Evolutionary conservation across 805 yeast genomes (phyloP), one percentile per base, ranked within the genome.

Genomic region (Yarrowia porcina): DNA sequence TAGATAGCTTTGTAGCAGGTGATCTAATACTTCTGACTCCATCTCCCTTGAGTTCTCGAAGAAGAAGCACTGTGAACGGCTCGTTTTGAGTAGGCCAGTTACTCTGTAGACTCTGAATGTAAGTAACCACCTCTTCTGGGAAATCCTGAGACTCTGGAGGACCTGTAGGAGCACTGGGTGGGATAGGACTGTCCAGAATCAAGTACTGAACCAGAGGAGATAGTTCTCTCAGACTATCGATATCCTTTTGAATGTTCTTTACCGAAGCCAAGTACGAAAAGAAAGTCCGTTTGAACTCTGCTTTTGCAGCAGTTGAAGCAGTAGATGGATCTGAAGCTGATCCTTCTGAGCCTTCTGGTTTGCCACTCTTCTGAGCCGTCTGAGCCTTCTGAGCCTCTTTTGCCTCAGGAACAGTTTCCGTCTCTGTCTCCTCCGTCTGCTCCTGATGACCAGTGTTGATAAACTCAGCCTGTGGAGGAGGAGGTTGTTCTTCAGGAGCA

Each of bases 31-130:
- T 36, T 35, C 59, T 35, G 17, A 36, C 33, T 4, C 59, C 59
- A 8, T 52, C 59, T 9, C 59, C 59, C n/a, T 52, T 52, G 44
- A 52, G 42, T 25, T 52, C 59, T 1, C 44, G 32, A 5, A 52
- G 23, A 33, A 52, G 25, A 12, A 52, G 33, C 33, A 35, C 6
- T 8, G 32, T 35, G 35, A 52, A 52, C 13, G 20, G 44, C 10
- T 52, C n/a, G 8, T 12, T 23, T 3, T 36, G 30, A 21, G 25
- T 32, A 35, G 18, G 8, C 6, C n/a, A 25, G 11, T 8, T 17
- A 4, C 23, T 33, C 1, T 25, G 33, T 1, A 35, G 42, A 17
- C 44, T 35, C 10, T 52, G 15, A 33, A 52, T 23, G 18, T 52
- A 52, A n/a, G 25, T 25, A 6, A 36, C 38, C 33, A 52, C 59